Base-by-base conservation (phyloP, 2,329 filamentous ascomycete genomes). In the Exophiala viscosa region DNA sequence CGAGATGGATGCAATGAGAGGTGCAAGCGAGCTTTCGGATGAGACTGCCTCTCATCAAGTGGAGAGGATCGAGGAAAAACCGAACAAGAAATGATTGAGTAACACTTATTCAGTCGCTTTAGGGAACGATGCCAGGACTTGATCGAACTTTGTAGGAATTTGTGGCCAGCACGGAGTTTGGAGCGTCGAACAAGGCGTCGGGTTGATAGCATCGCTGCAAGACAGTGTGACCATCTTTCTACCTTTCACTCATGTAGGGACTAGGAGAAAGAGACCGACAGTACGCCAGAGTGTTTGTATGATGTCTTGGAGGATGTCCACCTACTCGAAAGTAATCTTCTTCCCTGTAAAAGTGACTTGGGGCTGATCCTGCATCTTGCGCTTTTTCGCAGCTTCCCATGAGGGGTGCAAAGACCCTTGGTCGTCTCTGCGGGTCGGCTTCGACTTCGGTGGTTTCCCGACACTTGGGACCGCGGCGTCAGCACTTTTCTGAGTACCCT, bases 361-460 rank as follows among this genome's bases (percentile, higher is more conserved):
- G 64, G 74, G 73, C 55, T 74, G 70, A 28, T 41, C 41, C 65
- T 75, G 74, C 67, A 78, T 75, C 69, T 85, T 85, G 11, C 78
- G 76, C 63, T 74, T 74, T 70, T 79, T 81, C 28, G 80, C 80
- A 5, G 83, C 83, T 66, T 80, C 77, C 83, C 83, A 86, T 49
- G 80, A 83, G 15, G 83, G 83, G 76, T 86, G 83, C 60, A 85
- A 60, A 5, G 77, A 69, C 8, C 79, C 79, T 38, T 70, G 67
- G 52, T 82, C 78, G 54, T 69, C 59, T 35, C 59, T 45, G 14
- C 14, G 38, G 15, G 54, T 61, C 18, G 36, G 8, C 13, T 58
- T 50, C 9, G 38, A 14, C 11, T 50, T 50, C n/a, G 41, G 23
- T 49, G 39, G 32, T 13, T 34, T 39, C 11, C 31, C 46, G 14